phyloP scores from a whole-genome alignment of 2,329 filamentous ascomycete genomes.

The Dactylellina parvicollis region DNA sequence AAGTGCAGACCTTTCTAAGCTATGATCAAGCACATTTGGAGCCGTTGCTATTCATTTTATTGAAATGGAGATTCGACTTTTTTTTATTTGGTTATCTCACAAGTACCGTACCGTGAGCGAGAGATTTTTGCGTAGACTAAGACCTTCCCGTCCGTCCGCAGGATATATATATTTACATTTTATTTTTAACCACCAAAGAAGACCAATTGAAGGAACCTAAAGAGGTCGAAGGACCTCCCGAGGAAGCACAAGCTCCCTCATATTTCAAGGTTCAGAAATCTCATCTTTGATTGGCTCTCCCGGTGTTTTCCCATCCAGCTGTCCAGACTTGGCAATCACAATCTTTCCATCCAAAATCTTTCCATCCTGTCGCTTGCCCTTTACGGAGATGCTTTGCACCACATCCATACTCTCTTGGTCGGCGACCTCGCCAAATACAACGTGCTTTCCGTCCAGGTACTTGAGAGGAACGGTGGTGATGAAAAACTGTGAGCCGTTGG shows the following conservation, averaged over 20 bases:
- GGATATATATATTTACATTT: not conserved
- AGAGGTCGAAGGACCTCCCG: too few species aligned
- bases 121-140: not conserved
- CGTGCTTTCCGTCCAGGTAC: constrained; percentile 77
- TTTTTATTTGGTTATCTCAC: constrained; percentile 2
- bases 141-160: not conserved
- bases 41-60: not conserved
- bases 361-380: constrained; percentile 52
- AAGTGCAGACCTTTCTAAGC: not conserved
- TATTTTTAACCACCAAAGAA: not conserved
- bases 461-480: constrained; percentile 67
- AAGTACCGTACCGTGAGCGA: not conserved
- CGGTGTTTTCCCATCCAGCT: constrained; percentile 8
- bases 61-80: constrained; percentile 33
- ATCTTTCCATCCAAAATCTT: constrained; percentile 43
- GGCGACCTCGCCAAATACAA: constrained; percentile 81
- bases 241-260: too few species aligned
- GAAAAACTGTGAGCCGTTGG: constrained; percentile 80
- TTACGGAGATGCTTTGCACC: constrained; percentile 53
- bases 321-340: constrained; percentile 29
- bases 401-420: constrained; percentile 60
- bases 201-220: too few species aligned
- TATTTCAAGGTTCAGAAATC: not conserved
- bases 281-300: not conserved
- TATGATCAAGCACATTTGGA: not conserved